phyloP scores from a whole-genome alignment of 176 grass and related monocot genomes.

The Typha latifolia region DNA sequence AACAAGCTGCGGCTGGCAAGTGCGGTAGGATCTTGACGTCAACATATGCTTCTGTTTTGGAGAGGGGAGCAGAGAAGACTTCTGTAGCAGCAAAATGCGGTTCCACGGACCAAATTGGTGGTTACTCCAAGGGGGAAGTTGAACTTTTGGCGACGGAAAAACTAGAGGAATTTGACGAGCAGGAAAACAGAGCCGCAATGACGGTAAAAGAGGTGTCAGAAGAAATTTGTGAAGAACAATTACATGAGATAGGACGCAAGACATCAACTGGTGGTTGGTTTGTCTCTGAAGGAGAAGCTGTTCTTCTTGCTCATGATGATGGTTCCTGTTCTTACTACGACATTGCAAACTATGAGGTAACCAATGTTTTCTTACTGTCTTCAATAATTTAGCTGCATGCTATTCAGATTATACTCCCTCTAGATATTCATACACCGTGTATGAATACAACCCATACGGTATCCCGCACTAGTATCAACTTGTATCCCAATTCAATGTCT shows the following conservation, averaged over 20 bases:
- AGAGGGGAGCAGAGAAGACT: slow-evolving; percentile 28
- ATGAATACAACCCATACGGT: neutral
- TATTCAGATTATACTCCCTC: too few relatives aligned
- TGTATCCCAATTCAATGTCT: neutral
- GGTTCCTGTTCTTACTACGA: slow-evolving; percentile 96
- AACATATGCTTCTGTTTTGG: slow-evolving; percentile 22
- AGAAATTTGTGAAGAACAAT: slow-evolving; percentile 35
- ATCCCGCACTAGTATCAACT: too few relatives aligned
- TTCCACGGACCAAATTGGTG: slow-evolving; percentile 34
- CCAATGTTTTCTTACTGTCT: slow-evolving; percentile 12
- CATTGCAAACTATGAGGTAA: slow-evolving; percentile 85
- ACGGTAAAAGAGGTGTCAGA: slow-evolving; percentile 48
- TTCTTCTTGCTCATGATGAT: slow-evolving; percentile 85
- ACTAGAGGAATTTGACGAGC: slow-evolving; percentile 65
- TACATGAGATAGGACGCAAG: slow-evolving; percentile 71
- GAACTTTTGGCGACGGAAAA: slow-evolving; percentile 60
- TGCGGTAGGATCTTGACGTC: slow-evolving; percentile 32
- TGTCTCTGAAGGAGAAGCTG: slow-evolving; percentile 83
- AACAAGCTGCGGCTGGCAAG: slow-evolving; percentile 38
- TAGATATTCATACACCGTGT: too few relatives aligned
- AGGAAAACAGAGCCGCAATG: slow-evolving; percentile 41
- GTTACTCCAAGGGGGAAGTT: slow-evolving; percentile 33
- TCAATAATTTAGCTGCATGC: neutral
- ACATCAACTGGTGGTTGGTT: slow-evolving; percentile 87
- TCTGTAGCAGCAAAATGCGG: slow-evolving; percentile 36